These are phyloP conservation scores for Dactylonectria estremocensis DNA, from an alignment of 2,329 filamentous ascomycete genomes.

Conservation along the genomic window DNA sequence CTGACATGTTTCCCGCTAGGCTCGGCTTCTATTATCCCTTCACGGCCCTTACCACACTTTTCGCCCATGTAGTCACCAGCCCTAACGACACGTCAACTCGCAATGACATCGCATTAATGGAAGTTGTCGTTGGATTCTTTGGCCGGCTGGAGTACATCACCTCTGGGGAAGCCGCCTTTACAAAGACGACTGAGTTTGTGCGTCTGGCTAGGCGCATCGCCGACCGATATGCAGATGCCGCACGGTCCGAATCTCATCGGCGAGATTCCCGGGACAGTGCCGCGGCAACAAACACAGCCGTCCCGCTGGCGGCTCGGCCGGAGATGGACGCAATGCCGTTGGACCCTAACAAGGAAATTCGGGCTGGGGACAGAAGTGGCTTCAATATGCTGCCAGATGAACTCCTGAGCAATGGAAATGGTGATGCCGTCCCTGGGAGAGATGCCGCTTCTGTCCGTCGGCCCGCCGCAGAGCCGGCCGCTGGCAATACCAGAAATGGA, in stretches of 20 bases:
- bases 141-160: constrained; percentile 27
- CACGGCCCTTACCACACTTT: constrained; percentile 10
- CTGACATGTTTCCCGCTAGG: neutral
- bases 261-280: neutral
- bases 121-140: constrained; percentile 22
- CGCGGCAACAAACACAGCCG: neutral
- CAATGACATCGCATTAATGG: constrained; percentile 25
- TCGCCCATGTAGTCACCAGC: constrained; percentile 10
- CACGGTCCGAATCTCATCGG: neutral
- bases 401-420: neutral
- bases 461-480: neutral
- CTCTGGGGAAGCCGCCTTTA: constrained; percentile 23
- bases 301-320: neutral
- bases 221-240: neutral
- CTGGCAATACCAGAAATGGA: neutral
- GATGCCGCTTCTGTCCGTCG: neutral
- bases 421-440: neutral
- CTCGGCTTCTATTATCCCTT: constrained; percentile 23
- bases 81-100: neutral
- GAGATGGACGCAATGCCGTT: neutral
- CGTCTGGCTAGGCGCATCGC: constrained; percentile 1
- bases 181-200: constrained; percentile 24
- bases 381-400: neutral
- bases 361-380: neutral
- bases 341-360: neutral